These are phyloP conservation scores for Pleodorina starrii DNA, from an alignment of 139 green algal genomes.

Conservation along the genomic window DNA sequence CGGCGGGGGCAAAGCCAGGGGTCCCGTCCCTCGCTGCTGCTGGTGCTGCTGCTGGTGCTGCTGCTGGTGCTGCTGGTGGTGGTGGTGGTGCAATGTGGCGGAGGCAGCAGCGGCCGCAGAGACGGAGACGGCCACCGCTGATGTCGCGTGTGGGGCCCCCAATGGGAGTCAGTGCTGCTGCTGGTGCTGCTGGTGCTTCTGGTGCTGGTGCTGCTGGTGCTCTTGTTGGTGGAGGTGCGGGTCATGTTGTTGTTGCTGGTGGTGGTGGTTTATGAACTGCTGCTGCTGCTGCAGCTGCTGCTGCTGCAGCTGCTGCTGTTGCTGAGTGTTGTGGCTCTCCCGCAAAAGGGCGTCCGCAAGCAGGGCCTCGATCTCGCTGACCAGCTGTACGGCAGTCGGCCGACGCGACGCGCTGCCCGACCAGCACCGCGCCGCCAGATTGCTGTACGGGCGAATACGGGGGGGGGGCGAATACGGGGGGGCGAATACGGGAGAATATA, in stretches of 20 bases:
- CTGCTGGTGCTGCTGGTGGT: background rate
- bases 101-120: background rate
- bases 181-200: background rate
- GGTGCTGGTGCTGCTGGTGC: background rate
- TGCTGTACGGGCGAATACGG: background rate
- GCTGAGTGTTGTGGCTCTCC: background rate
- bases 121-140: background rate
- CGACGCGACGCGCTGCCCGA: background rate
- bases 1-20: background rate
- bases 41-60: background rate
- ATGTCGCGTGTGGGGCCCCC: no score
- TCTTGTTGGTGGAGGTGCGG: background rate
- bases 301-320: background rate
- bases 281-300: background rate
- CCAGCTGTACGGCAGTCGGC: background rate
- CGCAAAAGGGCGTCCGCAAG: background rate
- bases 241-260: no score
- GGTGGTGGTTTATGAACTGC: background rate
- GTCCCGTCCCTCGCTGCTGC: background rate
- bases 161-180: no score
- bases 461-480: background rate
- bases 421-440: conserved; percentile 30
- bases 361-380: conserved; percentile 11
- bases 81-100: background rate
- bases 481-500: background rate